Percentiles rank a stretch among this genome's conserved stretches.
phyloP scores from a whole-genome alignment of 2,329 filamentous ascomycete genomes.

The Phyllosticta paracitricarpa region DNA sequence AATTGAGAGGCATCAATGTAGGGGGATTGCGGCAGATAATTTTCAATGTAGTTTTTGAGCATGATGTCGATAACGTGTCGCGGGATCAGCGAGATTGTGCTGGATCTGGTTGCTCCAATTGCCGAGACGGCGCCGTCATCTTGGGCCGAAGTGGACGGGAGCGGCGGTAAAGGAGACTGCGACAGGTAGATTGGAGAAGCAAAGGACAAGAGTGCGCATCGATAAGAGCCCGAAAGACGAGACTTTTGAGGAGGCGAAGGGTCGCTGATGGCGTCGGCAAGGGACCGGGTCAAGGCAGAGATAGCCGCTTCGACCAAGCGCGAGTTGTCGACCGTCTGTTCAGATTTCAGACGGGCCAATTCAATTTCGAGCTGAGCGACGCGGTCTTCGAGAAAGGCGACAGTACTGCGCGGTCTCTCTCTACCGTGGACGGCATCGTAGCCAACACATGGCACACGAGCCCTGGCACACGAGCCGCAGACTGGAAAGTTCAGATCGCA shows the following conservation, averaged over 20 bases:
- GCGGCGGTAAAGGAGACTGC: not conserved
- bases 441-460: slow-evolving; percentile 5
- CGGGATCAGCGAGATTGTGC: slow-evolving; percentile 7
- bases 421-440: slow-evolving; percentile 8
- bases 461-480: slow-evolving; percentile 1
- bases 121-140: not conserved
- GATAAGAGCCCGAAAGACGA: not conserved
- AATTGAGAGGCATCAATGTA: slow-evolving; percentile 2
- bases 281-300: not conserved
- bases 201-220: not conserved
- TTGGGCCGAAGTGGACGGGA: not conserved
- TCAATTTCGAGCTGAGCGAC: slow-evolving; percentile 9
- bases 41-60: slow-evolving; percentile 8
- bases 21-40: slow-evolving; percentile 4
- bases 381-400: slow-evolving; percentile 8
- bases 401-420: slow-evolving; percentile 7
- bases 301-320: slow-evolving; percentile 2
- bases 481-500: slow-evolving; percentile 7
- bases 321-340: slow-evolving; percentile 1
- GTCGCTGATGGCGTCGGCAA: not conserved
- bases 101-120: not conserved
- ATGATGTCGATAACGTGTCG: slow-evolving; percentile 9
- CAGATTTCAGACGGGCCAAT: slow-evolving; percentile 2
- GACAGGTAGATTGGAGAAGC: slow-evolving; percentile 1
- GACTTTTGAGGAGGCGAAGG: not conserved